Evolutionary conservation across 768 basidiomycete species (phyloP), one percentile per base, ranked within the genome.

Genomic region (Coprinopsis cinerea): DNA sequence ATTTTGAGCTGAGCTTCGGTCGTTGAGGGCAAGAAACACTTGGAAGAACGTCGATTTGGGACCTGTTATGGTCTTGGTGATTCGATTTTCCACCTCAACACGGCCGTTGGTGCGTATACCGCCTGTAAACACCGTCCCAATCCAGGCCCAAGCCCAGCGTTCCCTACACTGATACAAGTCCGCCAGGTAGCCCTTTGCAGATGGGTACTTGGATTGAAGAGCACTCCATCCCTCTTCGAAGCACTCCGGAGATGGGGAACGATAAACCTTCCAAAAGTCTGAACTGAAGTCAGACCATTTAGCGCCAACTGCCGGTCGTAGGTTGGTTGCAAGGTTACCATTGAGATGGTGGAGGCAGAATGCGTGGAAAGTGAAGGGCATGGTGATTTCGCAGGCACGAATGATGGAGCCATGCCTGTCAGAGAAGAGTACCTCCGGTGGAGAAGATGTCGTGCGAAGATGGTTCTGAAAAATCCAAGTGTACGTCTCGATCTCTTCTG

Each of bases 91-190:
- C 0, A 37, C 42, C 48, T 69, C 66, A 0, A 65, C 58, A 1
- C 60, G 52, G 1, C 69, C 65, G 56, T 63, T 68, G 23, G 67
- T 71, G 1, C 66, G 40, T 3, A 68, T 57, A 0, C 68, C 68
- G 20, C 55, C 61, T 9, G 68, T 68, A 49, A 67, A 71, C 13
- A 45, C 26, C 20, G 48, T 22, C 20, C 59, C 55, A 2, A 64
- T 46, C 54, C 59, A 71, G 7, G 64, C 59, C 64, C 64, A 67
- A 22, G 67, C 69, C 68, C 68, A 71, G 14, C 57, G 61, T 24
- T 64, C 53, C 0, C 58, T 57, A 36, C 61, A 64, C 1, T 58
- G 52, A 48, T 66, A 69, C 0, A 71, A 20, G 1, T 55, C 48
- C 4, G 61, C 46, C 5, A 69, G 61, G 51, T 70, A 71, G 15